Evolutionary conservation across 1,284 basidiomycete species (phyloP).

Genomic region (Vanrija humicola): DNA sequence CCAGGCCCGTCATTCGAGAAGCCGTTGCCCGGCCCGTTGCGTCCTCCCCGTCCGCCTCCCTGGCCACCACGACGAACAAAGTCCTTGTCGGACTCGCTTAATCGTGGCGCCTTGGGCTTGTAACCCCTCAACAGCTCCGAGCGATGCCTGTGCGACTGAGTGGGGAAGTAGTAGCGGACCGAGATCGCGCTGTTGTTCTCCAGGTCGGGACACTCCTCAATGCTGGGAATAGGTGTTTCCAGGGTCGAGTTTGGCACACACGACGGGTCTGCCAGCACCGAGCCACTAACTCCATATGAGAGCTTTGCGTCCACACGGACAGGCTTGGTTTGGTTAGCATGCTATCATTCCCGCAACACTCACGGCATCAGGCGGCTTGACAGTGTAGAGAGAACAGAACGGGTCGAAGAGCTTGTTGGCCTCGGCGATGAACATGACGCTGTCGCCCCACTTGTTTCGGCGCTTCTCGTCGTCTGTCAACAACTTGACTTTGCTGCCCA

Average conservation of each 20-base stretch:
- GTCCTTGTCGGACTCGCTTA: slow-evolving; percentile 73
- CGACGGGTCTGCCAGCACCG: slow-evolving; percentile 73
- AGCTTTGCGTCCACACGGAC: slow-evolving; percentile 62
- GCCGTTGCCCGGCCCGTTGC: slow-evolving; percentile 13
- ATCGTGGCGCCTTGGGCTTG: slow-evolving; percentile 58
- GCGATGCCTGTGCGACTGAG: slow-evolving; percentile 76
- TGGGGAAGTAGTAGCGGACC: slow-evolving; percentile 83
- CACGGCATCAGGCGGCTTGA: slow-evolving; percentile 75
- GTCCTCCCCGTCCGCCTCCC: slow-evolving; percentile 25
- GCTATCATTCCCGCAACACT: slow-evolving; percentile 30
- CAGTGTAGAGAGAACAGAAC: slow-evolving; percentile 83
- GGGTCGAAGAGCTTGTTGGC: slow-evolving; percentile 80
- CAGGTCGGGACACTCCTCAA: slow-evolving; percentile 62
- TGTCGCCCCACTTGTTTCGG: slow-evolving; percentile 81
- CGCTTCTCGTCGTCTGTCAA: slow-evolving; percentile 76
- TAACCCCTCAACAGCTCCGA: slow-evolving; percentile 78
- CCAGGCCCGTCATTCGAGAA: slow-evolving; percentile 1
- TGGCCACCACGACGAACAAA: slow-evolving; percentile 52
- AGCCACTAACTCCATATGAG: slow-evolving; percentile 76
- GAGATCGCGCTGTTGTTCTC: slow-evolving; percentile 81
- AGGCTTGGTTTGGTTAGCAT: slow-evolving; percentile 34
- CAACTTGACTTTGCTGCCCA: slow-evolving; percentile 67
- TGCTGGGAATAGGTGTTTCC: slow-evolving; percentile 62
- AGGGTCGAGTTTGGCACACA: slow-evolving; percentile 91
- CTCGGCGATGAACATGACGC: slow-evolving; percentile 79